Evolutionary conservation across 169 alveolate genomes (phyloP).

Genomic region (Cryptosporidium parvum): DNA sequence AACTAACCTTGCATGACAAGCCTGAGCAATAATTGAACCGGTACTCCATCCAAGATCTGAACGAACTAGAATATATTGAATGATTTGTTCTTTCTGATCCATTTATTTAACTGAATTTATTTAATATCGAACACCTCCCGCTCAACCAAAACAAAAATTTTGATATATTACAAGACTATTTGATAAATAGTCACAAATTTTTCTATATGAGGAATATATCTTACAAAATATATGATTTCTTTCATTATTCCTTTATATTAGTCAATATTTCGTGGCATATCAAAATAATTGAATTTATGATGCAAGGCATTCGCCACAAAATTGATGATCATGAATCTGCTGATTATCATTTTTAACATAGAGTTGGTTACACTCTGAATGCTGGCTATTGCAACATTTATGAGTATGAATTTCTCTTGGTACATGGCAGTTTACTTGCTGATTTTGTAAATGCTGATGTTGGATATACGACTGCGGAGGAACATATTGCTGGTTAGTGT

Average conservation of each 20-base stretch:
- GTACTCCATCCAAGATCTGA: constrained; percentile 78
- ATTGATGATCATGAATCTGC: constrained; percentile 12
- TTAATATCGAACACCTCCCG: not conserved
- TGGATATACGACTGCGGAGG: constrained; percentile 39
- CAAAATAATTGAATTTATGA: not conserved
- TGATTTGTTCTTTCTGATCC: constrained; percentile 38
- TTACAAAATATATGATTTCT: not conserved
- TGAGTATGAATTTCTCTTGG: not conserved
- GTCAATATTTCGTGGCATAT: not conserved
- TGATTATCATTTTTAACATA: constrained; percentile 15
- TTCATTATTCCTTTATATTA: not conserved
- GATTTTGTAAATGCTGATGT: constrained; percentile 18
- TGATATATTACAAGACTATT: too few relatives aligned
- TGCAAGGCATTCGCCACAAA: constrained; percentile 3
- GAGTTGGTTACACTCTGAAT: not conserved
- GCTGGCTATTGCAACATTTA: not conserved
- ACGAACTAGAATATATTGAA: constrained; percentile 81
- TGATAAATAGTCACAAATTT: not conserved
- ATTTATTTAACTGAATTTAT: not conserved
- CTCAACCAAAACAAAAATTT: not conserved
- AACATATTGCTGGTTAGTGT: constrained; percentile 2
- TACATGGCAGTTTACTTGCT: not conserved
- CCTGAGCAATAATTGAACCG: constrained; percentile 83
- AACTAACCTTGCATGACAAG: constrained; percentile 81
- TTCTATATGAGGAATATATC: not conserved